These are phyloP conservation scores for Thermoascus crustaceus DNA, from an alignment of 2,329 filamentous ascomycete species.

Conservation along the genomic window DNA sequence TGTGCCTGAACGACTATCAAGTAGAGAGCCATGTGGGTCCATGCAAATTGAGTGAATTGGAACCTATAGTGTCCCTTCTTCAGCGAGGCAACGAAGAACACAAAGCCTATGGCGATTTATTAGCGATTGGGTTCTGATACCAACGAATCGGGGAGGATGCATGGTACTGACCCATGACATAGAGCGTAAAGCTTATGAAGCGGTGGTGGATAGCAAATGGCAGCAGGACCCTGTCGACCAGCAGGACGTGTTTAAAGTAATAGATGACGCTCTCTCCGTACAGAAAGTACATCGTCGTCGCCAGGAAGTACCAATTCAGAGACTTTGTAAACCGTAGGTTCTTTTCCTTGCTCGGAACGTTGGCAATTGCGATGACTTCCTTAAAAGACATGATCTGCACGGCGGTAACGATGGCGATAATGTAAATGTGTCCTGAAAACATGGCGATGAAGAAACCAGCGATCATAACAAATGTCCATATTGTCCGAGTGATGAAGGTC, in stretches of 20 bases:
- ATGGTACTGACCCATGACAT: slow-evolving; percentile 71
- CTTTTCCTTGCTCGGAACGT: slow-evolving; percentile 83
- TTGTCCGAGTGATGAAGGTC: slow-evolving; percentile 91
- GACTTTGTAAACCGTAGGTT: slow-evolving; percentile 91
- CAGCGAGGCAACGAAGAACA: slow-evolving; percentile 92
- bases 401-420: slow-evolving; percentile 84
- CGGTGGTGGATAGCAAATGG: slow-evolving; percentile 94
- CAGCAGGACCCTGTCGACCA: slow-evolving; percentile 86
- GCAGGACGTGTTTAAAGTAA: slow-evolving; percentile 97
- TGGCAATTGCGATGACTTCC: slow-evolving; percentile 96
- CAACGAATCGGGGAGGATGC: not conserved
- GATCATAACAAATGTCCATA: slow-evolving; percentile 99
- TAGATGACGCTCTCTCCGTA: slow-evolving; percentile 99
- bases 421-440: slow-evolving; percentile 95
- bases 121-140: no score
- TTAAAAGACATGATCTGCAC: slow-evolving; percentile 98
- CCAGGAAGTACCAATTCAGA: slow-evolving; percentile 98
- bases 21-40: slow-evolving; percentile 99
- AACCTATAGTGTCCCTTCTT: slow-evolving; percentile 96
- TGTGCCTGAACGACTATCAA: slow-evolving; percentile 96
- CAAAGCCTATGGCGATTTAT: slow-evolving; percentile 59
- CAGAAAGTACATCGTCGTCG: slow-evolving; percentile 98
- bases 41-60: slow-evolving; percentile 98
- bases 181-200: slow-evolving; percentile 98
- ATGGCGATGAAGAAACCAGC: slow-evolving; percentile 82